Evolutionary conservation across 495 filamentous ascomycete genomes (phyloP), one percentile per base, ranked within the genome.

Genomic region (Neurospora sp.): DNA sequence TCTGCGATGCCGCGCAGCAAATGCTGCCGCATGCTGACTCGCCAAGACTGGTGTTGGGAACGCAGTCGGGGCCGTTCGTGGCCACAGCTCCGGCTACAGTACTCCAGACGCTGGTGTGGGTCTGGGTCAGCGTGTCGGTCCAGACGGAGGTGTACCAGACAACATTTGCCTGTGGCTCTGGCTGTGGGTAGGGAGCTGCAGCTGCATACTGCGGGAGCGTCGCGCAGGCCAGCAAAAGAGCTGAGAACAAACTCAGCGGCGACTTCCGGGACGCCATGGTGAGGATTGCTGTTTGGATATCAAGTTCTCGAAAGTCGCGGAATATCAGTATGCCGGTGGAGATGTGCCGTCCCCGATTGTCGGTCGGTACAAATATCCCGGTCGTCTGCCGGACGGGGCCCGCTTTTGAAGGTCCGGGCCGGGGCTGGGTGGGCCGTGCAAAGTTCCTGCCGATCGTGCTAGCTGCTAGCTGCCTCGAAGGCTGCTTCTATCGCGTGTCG

Each of bases 1-100:
- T 89, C 79, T 94, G 90, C 70, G 87, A 88, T 70, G 83, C 85
- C 16, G 88, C 86, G 79, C 94, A 97, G 83, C 94, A 97, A 71
- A 88, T 89, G 39, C 74, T 81, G 10, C 93, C 94, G 78, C 94
- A 97, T 1, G 85, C 85, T 3, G 83, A 86, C 79, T 94, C 86
- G 69, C 88, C 89, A 4, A 89, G 77, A 1, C 86, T 84, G 47
- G 70, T 75, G 10, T 77, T 76, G 9, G 83, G 82, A 22, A 86
- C 80, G 82, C 93, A 96, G 44, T 83, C 84, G 22, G 82, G 81
- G 8, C 79, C 81, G n/a, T 80, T 78, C 40, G 80, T 78, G 22
- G 87, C 78, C 2, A 85, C 80, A 59, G 78, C 78, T 22, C 78
- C 78, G 53, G 78, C 75, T 18, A 77, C 77, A 35, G 81, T 80